Evolutionary conservation across 169 alveolate genomes (phyloP).

Genomic region (Cryptosporidium sp.): DNA sequence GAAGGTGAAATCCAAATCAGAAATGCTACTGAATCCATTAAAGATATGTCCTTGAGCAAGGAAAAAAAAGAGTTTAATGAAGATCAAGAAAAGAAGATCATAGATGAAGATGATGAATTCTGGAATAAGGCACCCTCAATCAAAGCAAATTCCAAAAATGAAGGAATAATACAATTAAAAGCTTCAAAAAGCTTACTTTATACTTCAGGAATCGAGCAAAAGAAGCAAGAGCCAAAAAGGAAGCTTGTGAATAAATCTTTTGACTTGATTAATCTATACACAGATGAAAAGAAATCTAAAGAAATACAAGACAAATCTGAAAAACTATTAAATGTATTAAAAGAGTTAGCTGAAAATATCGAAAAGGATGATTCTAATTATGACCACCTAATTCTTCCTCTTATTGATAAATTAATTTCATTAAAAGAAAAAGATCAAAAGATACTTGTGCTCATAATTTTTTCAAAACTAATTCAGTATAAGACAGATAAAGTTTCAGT

Average conservation of each 20-base stretch:
- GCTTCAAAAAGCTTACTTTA: background rate
- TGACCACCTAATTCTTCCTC: constrained; percentile 38
- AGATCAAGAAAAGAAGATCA: background rate
- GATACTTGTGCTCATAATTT: background rate
- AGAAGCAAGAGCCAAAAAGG: background rate
- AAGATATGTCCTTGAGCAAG: background rate
- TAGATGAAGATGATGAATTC: constrained; percentile 48
- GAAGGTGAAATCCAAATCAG: background rate
- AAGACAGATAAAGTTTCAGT: background rate
- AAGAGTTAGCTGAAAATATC: constrained; percentile 9
- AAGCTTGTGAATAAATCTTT: constrained; percentile 27
- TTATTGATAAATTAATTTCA: constrained; percentile 28
- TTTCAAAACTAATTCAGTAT: constrained; percentile 36
- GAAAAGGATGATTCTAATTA: constrained; percentile 32
- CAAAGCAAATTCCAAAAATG: background rate
- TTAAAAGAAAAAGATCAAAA: constrained; percentile 29
- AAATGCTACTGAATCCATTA: background rate
- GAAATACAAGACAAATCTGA: constrained; percentile 22
- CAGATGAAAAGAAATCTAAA: constrained; percentile 48
- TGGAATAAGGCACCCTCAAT: constrained; percentile 56
- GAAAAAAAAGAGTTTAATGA: background rate
- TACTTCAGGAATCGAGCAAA: background rate
- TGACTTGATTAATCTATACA: constrained; percentile 22
- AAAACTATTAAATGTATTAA: constrained; percentile 2
- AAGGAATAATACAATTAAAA: background rate